Evolutionary conservation across 2,329 filamentous ascomycete genomes (phyloP), one percentile per base, ranked within the genome.

Genomic region (Scolecobasidium constrictum): DNA sequence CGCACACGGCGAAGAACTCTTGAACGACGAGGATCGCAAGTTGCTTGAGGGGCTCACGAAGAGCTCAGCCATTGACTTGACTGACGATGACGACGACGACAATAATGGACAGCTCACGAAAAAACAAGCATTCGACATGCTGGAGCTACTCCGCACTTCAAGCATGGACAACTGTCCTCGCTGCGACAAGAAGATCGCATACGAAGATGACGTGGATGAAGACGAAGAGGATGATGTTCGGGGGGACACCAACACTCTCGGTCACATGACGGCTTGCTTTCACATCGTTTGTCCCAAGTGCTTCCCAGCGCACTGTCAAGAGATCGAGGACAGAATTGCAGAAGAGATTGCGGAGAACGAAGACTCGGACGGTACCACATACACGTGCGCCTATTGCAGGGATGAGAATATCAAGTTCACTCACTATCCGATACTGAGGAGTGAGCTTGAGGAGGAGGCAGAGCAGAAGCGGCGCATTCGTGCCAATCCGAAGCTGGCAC

Each of bases 1-100:
- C 56, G 92, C 88, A 1, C 90, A 95, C 57, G 92, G 92, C n/a
- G 83, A 83, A 49, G 90, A 96, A 47, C 73, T 98, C 5, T 72
- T 98, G 3, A 85, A 80, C 44, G 78, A 88, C 26, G 82, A 90
- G 16, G 90, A 96, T 53, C 67, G 94, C 36, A 78, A 82, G 50
- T 71, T 83, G 3, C 77, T 90, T 40, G 82, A 87, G 56, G 90
- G 88, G 18, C 73, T 86, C 61, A 86, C 80, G n/a, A 78, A 78
- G 6, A 81, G 86, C 31, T 86, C 86, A 49, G 85, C 92, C 2
- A 94, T 98, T 53, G 84, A 93, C 51, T 72, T 96, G 17, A 87
- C 92, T 47, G 86, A 86, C 38, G 82, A 88, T 34, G 78, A 80
- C 4, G 71, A 68, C 11, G 26, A 31, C n/a, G 26, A 31, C 26